Percentiles rank a stretch among this genome's conserved stretches.
phyloP scores from a whole-genome alignment of 495 filamentous ascomycete genomes.

The Daldinia loculata region DNA sequence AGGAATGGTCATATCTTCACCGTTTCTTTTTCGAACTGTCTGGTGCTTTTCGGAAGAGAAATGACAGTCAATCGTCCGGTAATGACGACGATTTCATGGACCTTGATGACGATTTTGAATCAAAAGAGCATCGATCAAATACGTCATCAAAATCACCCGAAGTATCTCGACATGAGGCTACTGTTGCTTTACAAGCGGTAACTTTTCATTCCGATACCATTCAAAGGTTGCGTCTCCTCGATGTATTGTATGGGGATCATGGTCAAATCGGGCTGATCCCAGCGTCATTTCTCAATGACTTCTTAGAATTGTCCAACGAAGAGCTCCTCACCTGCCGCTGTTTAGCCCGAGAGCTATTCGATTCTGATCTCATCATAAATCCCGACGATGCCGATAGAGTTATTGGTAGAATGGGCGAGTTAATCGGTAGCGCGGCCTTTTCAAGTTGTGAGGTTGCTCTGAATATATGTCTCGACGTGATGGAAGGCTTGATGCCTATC shows the following conservation, averaged over 20 bases:
- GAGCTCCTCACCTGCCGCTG: constrained; percentile 67
- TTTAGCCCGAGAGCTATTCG: constrained; percentile 61
- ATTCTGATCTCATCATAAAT: constrained; percentile 53
- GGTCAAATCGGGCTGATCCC: constrained; percentile 50
- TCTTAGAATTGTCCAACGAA: constrained; percentile 64
- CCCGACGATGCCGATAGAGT: constrained; percentile 54
- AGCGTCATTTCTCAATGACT: constrained; percentile 62
- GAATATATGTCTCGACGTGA: constrained; percentile 71
- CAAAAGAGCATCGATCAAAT: constrained; percentile 59
- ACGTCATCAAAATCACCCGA: constrained; percentile 42
- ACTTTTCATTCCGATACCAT: constrained; percentile 58
- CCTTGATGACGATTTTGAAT: constrained; percentile 74
- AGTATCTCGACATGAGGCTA: constrained; percentile 58
- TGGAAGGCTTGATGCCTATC: constrained; percentile 68
- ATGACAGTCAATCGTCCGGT: constrained; percentile 36
- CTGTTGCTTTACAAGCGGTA: constrained; percentile 55
- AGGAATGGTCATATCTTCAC: constrained; percentile 47
- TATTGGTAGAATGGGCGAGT: constrained; percentile 58
- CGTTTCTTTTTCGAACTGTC: constrained; percentile 54
- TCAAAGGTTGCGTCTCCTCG: constrained; percentile 53
- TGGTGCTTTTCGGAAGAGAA: constrained; percentile 55
- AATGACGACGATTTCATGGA: constrained; percentile 73
- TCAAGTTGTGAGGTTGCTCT: constrained; percentile 81
- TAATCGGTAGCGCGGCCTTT: constrained; percentile 70
- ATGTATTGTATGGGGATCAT: constrained; percentile 47